Evolutionary conservation across 2,329 filamentous ascomycete species (phyloP).

Genomic region (Pestalotiopsis sp.): DNA sequence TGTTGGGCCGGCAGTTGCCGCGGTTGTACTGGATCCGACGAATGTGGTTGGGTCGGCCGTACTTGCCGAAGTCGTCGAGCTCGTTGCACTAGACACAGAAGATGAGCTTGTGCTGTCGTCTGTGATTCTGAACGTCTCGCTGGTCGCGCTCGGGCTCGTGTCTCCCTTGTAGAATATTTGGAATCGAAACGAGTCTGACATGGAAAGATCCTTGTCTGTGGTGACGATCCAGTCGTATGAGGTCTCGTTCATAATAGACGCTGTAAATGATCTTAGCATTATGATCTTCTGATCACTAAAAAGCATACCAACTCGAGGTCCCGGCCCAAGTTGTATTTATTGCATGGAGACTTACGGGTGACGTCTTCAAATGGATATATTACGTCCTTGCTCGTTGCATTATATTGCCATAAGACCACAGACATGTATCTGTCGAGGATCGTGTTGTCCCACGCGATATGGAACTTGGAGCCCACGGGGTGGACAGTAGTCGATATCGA

Average conservation of each 20-base stretch:
- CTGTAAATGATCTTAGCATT: neutral
- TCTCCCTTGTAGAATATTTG: constrained; percentile 10
- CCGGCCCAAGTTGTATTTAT: no score
- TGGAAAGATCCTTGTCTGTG: neutral
- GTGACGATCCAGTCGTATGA: neutral
- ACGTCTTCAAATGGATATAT: constrained; percentile 11
- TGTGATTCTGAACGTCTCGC: constrained; percentile 8
- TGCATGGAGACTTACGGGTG: neutral
- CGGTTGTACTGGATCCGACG: neutral
- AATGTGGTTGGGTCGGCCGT: neutral
- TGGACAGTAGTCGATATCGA: neutral
- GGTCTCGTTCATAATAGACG: no score
- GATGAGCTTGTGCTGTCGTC: neutral
- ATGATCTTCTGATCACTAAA: no score
- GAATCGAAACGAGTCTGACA: constrained; percentile 1
- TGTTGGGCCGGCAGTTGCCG: neutral
- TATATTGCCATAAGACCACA: constrained; percentile 5
- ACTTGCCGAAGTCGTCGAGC: neutral
- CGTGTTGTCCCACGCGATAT: constrained; percentile 1
- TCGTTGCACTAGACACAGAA: neutral
- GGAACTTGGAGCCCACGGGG: constrained; percentile 6
- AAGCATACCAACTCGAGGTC: no score
- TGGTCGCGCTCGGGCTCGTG: neutral
- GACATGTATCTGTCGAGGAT: neutral
- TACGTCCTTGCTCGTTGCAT: neutral